Evolutionary conservation across 331 rosid genomes (phyloP).

Genomic region (Rhamnella rubrinervis): DNA sequence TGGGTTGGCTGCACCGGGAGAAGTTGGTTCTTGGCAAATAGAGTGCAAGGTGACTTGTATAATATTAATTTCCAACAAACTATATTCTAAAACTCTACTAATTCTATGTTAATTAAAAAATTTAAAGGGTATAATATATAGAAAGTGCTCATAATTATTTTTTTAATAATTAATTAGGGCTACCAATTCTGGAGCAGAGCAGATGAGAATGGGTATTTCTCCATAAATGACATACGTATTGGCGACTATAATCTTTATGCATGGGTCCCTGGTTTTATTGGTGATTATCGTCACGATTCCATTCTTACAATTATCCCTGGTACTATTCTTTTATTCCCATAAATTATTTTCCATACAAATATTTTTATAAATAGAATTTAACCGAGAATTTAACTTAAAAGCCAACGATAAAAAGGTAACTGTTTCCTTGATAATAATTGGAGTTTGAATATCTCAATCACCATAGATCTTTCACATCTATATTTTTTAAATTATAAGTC

Average conservation of each 20-base stretch:
- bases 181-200: conserved; percentile 49
- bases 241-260: conserved; percentile 35
- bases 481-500: too few relatives aligned
- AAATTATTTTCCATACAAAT: too few relatives aligned
- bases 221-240: conserved; percentile 12
- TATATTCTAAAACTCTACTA: too few relatives aligned
- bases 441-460: too few relatives aligned
- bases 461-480: too few relatives aligned
- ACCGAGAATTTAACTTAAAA: too few relatives aligned
- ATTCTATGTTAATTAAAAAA: neutral
- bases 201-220: conserved; percentile 30
- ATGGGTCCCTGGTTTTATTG: conserved; percentile 42
- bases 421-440: too few relatives aligned
- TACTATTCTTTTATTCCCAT: neutral
- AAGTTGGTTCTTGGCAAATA: conserved; percentile 82
- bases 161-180: conserved; percentile 8
- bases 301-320: conserved; percentile 29
- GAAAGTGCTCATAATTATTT: neutral
- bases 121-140: neutral
- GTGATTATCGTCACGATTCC: conserved; percentile 33
- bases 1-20: conserved; percentile 84
- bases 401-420: accelerated
- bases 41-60: conserved; percentile 67
- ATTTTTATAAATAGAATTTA: too few relatives aligned
- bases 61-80: too few relatives aligned